These are phyloP conservation scores for Brachypodium distachyon DNA, from an alignment of 202 grass and related monocot species.

Conservation along the genomic window DNA sequence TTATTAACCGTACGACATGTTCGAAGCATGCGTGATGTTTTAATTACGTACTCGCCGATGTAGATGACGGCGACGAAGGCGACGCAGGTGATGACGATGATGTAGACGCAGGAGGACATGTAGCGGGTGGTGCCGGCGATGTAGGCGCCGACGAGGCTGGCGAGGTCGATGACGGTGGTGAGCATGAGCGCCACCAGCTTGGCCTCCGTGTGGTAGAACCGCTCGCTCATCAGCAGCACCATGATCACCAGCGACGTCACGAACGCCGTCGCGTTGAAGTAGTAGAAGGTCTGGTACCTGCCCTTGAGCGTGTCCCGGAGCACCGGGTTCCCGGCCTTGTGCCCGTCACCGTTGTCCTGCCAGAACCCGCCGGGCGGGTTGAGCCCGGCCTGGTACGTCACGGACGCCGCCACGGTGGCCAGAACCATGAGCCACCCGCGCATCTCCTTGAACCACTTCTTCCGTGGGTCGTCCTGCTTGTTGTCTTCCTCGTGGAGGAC, in stretches of 20 bases:
- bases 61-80: constrained; percentile 12
- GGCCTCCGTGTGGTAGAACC: background rate
- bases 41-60: constrained; percentile 12
- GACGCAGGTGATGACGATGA: constrained; percentile 33
- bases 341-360: background rate
- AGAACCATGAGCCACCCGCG: constrained; percentile 43
- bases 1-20: background rate
- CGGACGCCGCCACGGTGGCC: constrained; percentile 34
- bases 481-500: background rate
- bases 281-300: constrained; percentile 33
- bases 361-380: constrained; percentile 49
- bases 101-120: constrained; percentile 1
- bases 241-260: constrained; percentile 47
- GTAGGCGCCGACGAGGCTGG: constrained; percentile 41
- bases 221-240: constrained; percentile 40
- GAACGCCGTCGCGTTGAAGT: constrained; percentile 39
- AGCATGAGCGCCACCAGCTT: constrained; percentile 24
- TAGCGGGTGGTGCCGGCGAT: constrained; percentile 12
- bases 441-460: constrained; percentile 35
- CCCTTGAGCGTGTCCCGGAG: background rate
- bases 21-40: background rate
- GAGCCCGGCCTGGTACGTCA: constrained; percentile 45
- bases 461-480: background rate
- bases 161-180: constrained; percentile 16
- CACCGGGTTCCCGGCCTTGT: background rate